phyloP scores from a whole-genome alignment of 495 filamentous ascomycete species.

The Penicillium maclennaniae region DNA sequence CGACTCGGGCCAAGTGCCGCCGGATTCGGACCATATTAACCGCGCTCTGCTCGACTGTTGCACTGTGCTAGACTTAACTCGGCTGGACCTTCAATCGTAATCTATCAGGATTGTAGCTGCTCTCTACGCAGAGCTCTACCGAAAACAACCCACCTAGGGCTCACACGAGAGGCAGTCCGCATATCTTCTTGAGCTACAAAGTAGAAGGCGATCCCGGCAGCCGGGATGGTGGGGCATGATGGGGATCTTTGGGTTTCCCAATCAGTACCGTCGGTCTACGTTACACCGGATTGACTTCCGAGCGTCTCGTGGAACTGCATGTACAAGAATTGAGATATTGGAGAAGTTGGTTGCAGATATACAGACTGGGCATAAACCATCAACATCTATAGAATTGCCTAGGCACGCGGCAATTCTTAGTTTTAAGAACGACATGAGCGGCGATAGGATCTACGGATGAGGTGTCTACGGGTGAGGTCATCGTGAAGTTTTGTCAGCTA shows the following conservation, averaged over 20 bases:
- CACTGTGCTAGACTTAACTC: not conserved
- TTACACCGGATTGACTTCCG: constrained; percentile 15
- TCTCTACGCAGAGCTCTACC: not conserved
- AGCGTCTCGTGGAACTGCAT: not conserved
- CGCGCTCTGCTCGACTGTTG: not conserved
- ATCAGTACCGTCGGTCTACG: constrained; percentile 34
- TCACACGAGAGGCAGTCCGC: constrained; percentile 11
- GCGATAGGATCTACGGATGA: not conserved
- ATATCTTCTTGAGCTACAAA: constrained; percentile 1
- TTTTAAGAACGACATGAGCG: constrained; percentile 8
- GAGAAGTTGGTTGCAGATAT: not conserved
- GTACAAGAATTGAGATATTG: not conserved
- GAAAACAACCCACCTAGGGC: not conserved
- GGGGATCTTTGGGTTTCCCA: constrained; percentile 29
- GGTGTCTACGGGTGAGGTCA: constrained; percentile 16
- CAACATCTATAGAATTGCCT: not conserved
- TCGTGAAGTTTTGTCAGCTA: constrained; percentile 24
- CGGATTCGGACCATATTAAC: constrained; percentile 27
- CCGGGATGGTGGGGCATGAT: constrained; percentile 25
- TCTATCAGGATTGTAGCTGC: not conserved
- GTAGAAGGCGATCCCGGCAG: constrained; percentile 6
- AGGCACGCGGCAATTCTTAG: not conserved
- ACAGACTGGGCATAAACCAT: not conserved
- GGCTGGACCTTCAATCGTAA: not conserved
- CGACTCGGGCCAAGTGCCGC: constrained; percentile 20